A percentile compares a stretch with the other conserved stretches of the same genome.
These are phyloP conservation scores for Neurospora sp. DNA, from an alignment of 495 filamentous ascomycete genomes.

Conservation along the genomic window DNA sequence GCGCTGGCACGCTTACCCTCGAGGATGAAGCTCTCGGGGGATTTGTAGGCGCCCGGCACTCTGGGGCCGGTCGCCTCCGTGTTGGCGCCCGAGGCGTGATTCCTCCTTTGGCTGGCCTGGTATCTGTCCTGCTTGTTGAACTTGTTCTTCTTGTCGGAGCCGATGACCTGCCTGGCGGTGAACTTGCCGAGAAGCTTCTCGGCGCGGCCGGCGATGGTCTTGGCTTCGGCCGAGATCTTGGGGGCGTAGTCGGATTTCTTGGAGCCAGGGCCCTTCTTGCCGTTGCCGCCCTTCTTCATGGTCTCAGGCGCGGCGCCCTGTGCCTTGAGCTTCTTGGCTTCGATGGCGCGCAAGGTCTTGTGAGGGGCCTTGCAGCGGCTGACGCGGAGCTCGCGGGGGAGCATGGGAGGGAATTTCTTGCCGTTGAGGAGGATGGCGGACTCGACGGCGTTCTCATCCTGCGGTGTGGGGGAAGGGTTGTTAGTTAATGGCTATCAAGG, in stretches of 20 bases:
- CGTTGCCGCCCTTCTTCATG: conserved; percentile 6
- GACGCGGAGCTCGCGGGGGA: conserved; percentile 81
- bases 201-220: conserved; percentile 69
- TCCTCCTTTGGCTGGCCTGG: conserved; percentile 8
- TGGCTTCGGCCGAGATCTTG: conserved; percentile 54
- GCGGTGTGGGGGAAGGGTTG: neutral
- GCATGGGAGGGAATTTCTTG: conserved; percentile 86
- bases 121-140: conserved; percentile 12
- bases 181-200: conserved; percentile 73
- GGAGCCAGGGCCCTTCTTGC: conserved; percentile 13
- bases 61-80: conserved; percentile 8
- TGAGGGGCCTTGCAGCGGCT: conserved; percentile 67
- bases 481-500: neutral
- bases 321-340: conserved; percentile 15
- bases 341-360: conserved; percentile 50
- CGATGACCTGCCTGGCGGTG: conserved; percentile 51
- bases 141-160: conserved; percentile 18
- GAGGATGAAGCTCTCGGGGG: conserved; percentile 67
- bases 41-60: conserved; percentile 19
- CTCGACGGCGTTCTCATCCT: conserved; percentile 81
- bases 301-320: neutral
- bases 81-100: neutral
- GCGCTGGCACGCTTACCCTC: conserved; percentile 78
- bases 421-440: conserved; percentile 73
- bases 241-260: conserved; percentile 44